phyloP scores from a whole-genome alignment of 2,329 filamentous ascomycete genomes.

The Cryphonectria carpinicola region DNA sequence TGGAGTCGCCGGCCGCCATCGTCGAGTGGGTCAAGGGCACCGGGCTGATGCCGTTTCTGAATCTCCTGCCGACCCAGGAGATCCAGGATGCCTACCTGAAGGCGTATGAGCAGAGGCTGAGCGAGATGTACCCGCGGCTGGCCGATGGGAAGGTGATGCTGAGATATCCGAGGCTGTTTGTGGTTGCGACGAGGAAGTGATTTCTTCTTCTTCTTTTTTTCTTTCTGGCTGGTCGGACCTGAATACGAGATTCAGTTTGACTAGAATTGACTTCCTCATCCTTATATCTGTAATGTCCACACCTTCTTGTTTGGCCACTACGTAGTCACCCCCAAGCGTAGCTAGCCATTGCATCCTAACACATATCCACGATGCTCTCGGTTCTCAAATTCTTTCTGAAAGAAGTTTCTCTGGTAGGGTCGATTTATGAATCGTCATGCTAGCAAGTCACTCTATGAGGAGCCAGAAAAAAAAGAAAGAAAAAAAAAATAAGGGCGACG shows the following conservation, averaged over 20 bases:
- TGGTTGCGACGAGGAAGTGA: conserved; percentile 47
- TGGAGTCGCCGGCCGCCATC: conserved; percentile 52
- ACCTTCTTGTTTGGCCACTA: neutral
- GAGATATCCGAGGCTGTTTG: conserved; percentile 59
- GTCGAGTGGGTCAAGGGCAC: conserved; percentile 65
- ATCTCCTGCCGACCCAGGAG: conserved; percentile 45
- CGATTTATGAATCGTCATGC: too few species aligned
- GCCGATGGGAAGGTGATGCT: conserved; percentile 58
- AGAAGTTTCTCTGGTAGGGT: too few species aligned
- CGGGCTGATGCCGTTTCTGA: conserved; percentile 58
- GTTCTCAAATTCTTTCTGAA: too few species aligned
- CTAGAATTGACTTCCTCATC: too few species aligned
- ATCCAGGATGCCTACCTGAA: conserved; percentile 49
- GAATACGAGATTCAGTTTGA: neutral
- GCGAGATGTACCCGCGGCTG: conserved; percentile 46
- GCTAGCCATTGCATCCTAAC: too few species aligned
- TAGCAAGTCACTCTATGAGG: too few species aligned
- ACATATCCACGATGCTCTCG: too few species aligned
- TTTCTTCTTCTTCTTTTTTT: too few species aligned
- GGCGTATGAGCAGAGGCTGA: conserved; percentile 51
- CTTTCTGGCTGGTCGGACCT: neutral
- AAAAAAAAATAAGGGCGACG: too few species aligned
- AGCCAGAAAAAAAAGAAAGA: too few species aligned
- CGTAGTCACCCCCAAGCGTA: too few species aligned
- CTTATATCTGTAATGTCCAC: neutral